Percentiles rank a stretch among this genome's conserved stretches.
phyloP scores from a whole-genome alignment of 108 stramenopile species.

The Parietichytrium sp. region DNA sequence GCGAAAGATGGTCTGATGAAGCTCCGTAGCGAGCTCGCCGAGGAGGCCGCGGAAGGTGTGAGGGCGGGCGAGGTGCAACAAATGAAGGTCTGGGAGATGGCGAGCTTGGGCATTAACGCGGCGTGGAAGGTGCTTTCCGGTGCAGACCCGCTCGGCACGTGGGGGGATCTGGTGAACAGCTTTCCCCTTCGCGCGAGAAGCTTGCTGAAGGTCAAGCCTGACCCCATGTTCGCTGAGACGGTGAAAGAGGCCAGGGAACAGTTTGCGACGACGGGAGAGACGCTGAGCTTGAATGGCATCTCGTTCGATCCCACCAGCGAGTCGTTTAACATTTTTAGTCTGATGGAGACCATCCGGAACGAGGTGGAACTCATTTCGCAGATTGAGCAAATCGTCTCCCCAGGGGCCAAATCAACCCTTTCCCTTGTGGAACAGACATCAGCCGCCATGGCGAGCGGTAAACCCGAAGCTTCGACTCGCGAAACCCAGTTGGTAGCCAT shows the following conservation, averaged over 20 bases:
- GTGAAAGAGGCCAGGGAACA: background rate
- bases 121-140: background rate
- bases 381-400: background rate
- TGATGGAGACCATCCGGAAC: slow-evolving; percentile 45
- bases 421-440: background rate
- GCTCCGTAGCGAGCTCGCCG: slow-evolving; percentile 42
- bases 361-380: slow-evolving; percentile 40
- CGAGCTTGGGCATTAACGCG: background rate
- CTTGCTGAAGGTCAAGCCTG: background rate
- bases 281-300: slow-evolving; percentile 55
- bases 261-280: background rate
- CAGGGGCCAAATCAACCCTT: background rate
- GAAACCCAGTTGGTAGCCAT: background rate
- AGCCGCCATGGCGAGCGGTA: background rate
- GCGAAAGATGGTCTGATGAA: slow-evolving; percentile 34
- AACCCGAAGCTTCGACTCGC: background rate
- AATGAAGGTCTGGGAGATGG: slow-evolving; percentile 36
- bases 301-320: slow-evolving; percentile 31
- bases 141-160: slow-evolving; percentile 18
- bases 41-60: slow-evolving; percentile 16
- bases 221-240: background rate
- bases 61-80: background rate
- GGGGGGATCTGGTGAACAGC: slow-evolving; percentile 3
- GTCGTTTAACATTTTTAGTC: slow-evolving; percentile 55
- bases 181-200: background rate